Evolutionary conservation across 108 stramenopile species (phyloP), one percentile per base, ranked within the genome.

Genomic region (Skeletonema tropicum): DNA sequence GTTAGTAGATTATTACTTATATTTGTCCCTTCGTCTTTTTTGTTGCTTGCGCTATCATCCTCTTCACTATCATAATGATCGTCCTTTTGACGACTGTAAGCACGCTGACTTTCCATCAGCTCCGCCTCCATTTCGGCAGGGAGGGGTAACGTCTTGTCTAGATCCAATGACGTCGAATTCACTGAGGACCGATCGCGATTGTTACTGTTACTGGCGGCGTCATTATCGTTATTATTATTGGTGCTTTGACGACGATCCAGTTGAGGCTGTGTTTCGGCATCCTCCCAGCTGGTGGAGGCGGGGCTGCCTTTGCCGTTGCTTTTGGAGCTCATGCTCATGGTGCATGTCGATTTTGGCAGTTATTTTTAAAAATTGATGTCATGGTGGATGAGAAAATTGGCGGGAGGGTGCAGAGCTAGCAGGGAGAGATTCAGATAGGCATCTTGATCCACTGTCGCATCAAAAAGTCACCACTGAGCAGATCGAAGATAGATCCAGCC

Each of bases 181-280:
- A 42, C 3, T 52, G 49, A 52, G 7, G 23, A 52, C 0, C 49
- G 49, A 48, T 52, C 49, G 17, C 17, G 5, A 48, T 2, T n/a
- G 19, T 21, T 48, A 15, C 23, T 52, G 49, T 52, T 52, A 23
- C 23, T 52, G 49, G 1, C 15, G 1, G 41, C 41, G 15, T 6
- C 0, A 42, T 2, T 0, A 15, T 14, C 0, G 2, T 13, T 0
- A 42, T 6, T 0, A 15, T 42, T 42, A 3, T 42, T 42, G 3
- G 14, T 42, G 14, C 14, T 42, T 42, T 42, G 13, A 42, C 17
- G 17, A 33, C 17, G 15, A 33, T 19, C 13, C 12, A 59, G 14
- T 26, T 30, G 58, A 33, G 58, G 58, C 58, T 59, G 29, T 14
- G 58, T 59, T 33, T 59, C 29, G 58, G 58, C 58, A 33, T 59